Percentiles rank a stretch among this genome's conserved stretches.
phyloP scores from a whole-genome alignment of 768 basidiomycete species.

The Psilocybe azurescens region DNA sequence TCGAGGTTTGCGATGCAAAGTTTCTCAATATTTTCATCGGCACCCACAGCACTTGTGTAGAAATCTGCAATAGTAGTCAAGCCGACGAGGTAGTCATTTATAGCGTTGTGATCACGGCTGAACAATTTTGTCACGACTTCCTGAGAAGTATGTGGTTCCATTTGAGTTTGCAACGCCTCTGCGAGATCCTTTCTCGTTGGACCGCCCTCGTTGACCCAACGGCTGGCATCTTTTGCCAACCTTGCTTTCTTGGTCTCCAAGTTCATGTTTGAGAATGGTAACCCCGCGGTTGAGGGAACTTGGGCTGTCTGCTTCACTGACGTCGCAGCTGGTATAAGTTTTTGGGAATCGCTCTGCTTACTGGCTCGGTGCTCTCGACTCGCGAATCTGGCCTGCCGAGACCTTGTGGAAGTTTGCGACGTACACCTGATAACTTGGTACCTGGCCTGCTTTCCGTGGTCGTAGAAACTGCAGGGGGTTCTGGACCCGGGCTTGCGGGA shows the following conservation, averaged over 20 bases:
- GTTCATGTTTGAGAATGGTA: conserved; percentile 59
- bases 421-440: conserved; percentile 66
- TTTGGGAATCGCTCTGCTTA: conserved; percentile 36
- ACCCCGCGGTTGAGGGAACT: conserved; percentile 27
- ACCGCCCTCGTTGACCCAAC: conserved; percentile 88
- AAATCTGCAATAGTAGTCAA: conserved; percentile 77
- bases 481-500: conserved; percentile 36
- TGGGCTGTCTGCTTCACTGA: conserved; percentile 16
- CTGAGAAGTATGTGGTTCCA: conserved; percentile 83
- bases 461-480: conserved; percentile 45
- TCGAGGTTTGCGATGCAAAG: conserved; percentile 88
- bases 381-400: conserved; percentile 57
- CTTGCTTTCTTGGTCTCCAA: conserved; percentile 68
- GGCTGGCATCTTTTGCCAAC: conserved; percentile 74
- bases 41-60: conserved; percentile 61
- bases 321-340: conserved; percentile 31
- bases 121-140: conserved; percentile 82
- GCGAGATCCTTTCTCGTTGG: conserved; percentile 86
- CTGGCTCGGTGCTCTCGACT: conserved; percentile 45
- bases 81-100: conserved; percentile 90
- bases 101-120: conserved; percentile 94
- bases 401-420: conserved; percentile 73
- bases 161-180: conserved; percentile 87
- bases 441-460: conserved; percentile 42
- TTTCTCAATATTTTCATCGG: conserved; percentile 62